A percentile compares a stretch with the other conserved stretches of the same genome.
These are phyloP conservation scores for Russula griseocarnosa DNA, from an alignment of 768 basidiomycete species.

Conservation along the genomic window DNA sequence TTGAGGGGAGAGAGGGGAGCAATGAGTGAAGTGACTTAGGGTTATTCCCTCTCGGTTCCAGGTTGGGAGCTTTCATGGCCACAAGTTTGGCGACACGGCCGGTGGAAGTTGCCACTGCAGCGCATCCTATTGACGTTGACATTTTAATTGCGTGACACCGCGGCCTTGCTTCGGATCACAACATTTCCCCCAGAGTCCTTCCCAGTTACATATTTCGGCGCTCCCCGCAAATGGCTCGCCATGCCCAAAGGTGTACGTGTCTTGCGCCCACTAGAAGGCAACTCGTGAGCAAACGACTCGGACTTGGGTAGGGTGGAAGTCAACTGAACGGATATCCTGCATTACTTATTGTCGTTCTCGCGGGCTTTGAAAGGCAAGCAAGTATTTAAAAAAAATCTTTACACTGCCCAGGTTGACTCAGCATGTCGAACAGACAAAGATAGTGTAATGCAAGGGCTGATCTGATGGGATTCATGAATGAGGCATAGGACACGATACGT, in stretches of 20 bases:
- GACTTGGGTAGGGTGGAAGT: too few relatives aligned
- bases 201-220: conserved; percentile 17
- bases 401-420: too few relatives aligned
- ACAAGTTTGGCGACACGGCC: conserved; percentile 19
- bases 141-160: conserved; percentile 21
- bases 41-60: conserved; percentile 15
- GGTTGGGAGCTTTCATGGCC: conserved; percentile 15
- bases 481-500: too few relatives aligned
- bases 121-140: conserved; percentile 9
- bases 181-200: conserved; percentile 19
- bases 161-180: conserved; percentile 26
- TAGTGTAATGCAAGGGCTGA: too few relatives aligned
- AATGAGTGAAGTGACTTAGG: conserved; percentile 15
- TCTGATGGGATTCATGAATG: too few relatives aligned
- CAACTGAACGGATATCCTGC: too few relatives aligned
- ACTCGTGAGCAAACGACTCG: background rate
- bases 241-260: background rate
- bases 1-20: background rate
- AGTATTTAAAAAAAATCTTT: too few relatives aligned
- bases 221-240: conserved; percentile 15
- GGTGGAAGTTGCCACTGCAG: conserved; percentile 16
- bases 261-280: background rate
- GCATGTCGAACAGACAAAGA: too few relatives aligned
- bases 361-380: too few relatives aligned
- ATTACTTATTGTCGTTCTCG: too few relatives aligned